phyloP scores from a whole-genome alignment of 805 yeast species.

The Metschnikowia continentalis region DNA sequence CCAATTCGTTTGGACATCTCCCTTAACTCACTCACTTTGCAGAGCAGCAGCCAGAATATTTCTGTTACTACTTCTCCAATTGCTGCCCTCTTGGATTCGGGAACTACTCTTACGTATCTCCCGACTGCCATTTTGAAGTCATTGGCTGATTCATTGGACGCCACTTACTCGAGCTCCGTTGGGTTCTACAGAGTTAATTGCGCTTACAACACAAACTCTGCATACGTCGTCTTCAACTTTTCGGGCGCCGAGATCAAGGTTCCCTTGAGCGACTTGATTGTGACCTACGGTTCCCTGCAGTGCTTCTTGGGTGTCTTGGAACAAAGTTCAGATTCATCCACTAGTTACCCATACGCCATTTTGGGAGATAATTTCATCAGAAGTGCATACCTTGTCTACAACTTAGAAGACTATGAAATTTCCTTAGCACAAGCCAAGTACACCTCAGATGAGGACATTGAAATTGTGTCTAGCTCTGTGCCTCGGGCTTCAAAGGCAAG shows the following conservation, averaged over 20 bases:
- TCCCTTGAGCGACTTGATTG: constrained; percentile 36
- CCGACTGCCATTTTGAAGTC: constrained; percentile 31
- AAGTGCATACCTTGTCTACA: constrained; percentile 61
- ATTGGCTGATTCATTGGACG: constrained; percentile 12
- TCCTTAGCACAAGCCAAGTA: constrained; percentile 47
- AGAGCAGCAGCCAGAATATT: constrained; percentile 12
- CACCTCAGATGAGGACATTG: constrained; percentile 37
- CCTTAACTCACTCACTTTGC: constrained; percentile 33
- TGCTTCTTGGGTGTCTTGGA: constrained; percentile 29
- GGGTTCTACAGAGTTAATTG: constrained; percentile 12
- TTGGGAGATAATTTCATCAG: constrained; percentile 67
- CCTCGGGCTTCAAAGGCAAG: constrained; percentile 52
- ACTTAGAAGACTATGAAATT: constrained; percentile 52
- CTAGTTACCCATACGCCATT: constrained; percentile 53
- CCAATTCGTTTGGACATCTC: constrained; percentile 50
- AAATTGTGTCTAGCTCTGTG: constrained; percentile 40
- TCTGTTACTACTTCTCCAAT: constrained; percentile 4
- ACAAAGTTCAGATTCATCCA: constrained; percentile 19
- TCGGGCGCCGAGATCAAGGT: constrained; percentile 54
- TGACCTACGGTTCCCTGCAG: constrained; percentile 11
- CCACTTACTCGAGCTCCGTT: neutral
- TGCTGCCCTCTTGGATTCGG: constrained; percentile 44
- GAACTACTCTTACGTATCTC: constrained; percentile 49
- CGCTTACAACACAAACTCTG: constrained; percentile 8
- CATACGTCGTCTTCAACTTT: constrained; percentile 40